These are phyloP conservation scores for Clonostachys byssicola DNA, from an alignment of 2,329 filamentous ascomycete genomes.

Conservation along the genomic window DNA sequence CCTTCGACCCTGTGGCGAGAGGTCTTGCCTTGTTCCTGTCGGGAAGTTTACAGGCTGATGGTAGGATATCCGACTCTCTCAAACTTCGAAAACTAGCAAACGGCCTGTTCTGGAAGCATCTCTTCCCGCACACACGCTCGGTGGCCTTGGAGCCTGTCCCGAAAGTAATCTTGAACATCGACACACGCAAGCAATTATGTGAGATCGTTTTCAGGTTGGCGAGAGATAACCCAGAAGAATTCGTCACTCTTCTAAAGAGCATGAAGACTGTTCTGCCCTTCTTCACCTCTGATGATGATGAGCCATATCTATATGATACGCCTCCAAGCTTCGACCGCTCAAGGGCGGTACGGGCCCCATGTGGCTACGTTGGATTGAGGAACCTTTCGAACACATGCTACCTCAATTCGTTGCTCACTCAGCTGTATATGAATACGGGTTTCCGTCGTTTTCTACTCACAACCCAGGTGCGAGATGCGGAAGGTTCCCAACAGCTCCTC, in stretches of 20 bases:
- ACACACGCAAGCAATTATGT: constrained; percentile 56
- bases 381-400: constrained; percentile 98
- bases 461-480: constrained; percentile 49
- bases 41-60: constrained; percentile 20
- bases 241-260: constrained; percentile 42
- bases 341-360: constrained; percentile 67
- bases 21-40: constrained; percentile 21
- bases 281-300: constrained; percentile 25
- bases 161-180: constrained; percentile 41
- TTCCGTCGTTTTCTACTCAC: constrained; percentile 83
- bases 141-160: constrained; percentile 21
- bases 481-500: constrained; percentile 63
- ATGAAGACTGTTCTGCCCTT: constrained; percentile 24
- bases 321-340: constrained; percentile 58
- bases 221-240: constrained; percentile 43
- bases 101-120: constrained; percentile 56
- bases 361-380: constrained; percentile 82
- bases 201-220: constrained; percentile 55
- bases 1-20: constrained; percentile 18
- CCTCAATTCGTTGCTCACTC: constrained; percentile 88
- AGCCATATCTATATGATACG: constrained; percentile 58
- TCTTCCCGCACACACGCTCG: constrained; percentile 55
- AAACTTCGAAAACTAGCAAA: constrained; percentile 19
- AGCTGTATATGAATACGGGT: constrained; percentile 90
- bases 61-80: constrained; percentile 9